Conservation (phyloP, 176 grass and related monocot genomes). For the Pontederia crassipes region DNA sequence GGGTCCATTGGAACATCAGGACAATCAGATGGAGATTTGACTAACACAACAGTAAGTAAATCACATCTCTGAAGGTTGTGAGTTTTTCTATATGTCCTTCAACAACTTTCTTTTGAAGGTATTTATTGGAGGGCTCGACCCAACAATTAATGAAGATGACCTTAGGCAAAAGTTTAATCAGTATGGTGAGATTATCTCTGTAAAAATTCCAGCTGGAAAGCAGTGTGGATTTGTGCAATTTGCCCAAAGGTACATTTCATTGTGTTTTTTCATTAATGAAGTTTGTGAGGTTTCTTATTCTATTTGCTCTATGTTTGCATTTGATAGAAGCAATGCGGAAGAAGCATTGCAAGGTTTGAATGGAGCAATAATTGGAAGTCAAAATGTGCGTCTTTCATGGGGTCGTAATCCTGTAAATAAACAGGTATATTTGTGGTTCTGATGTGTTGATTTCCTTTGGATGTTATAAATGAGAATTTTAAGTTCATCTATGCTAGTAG, state of each 20-base stretch:
- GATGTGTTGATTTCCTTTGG: not conserved
- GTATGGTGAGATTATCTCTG: slow-evolving; percentile 79
- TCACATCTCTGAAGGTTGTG: slow-evolving; percentile 10
- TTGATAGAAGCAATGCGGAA: slow-evolving; percentile 71
- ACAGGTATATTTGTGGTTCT: slow-evolving; percentile 32
- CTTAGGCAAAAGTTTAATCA: slow-evolving; percentile 71
- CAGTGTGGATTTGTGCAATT: slow-evolving; percentile 96
- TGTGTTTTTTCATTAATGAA: not conserved
- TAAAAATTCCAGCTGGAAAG: slow-evolving; percentile 90
- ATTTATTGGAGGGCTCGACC: slow-evolving; percentile 94
- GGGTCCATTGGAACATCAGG: slow-evolving; percentile 48
- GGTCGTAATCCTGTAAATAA: slow-evolving; percentile 90
- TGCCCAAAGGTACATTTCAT: slow-evolving; percentile 53
- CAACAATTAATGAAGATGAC: slow-evolving; percentile 80
- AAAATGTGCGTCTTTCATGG: slow-evolving; percentile 87
- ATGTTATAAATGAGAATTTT: not conserved
- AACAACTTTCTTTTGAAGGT: slow-evolving; percentile 39
- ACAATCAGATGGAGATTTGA: slow-evolving; percentile 69
- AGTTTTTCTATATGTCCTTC: slow-evolving; percentile 10
- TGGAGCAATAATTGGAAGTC: slow-evolving; percentile 64
- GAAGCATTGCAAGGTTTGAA: slow-evolving; percentile 84
- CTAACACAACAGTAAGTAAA: slow-evolving; percentile 77
- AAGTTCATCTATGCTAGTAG: not conserved
- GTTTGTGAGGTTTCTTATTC: not conserved
- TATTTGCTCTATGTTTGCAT: not conserved